Conservation (phyloP, 2,329 filamentous ascomycete species). For the Cladosporium sp. region DNA sequence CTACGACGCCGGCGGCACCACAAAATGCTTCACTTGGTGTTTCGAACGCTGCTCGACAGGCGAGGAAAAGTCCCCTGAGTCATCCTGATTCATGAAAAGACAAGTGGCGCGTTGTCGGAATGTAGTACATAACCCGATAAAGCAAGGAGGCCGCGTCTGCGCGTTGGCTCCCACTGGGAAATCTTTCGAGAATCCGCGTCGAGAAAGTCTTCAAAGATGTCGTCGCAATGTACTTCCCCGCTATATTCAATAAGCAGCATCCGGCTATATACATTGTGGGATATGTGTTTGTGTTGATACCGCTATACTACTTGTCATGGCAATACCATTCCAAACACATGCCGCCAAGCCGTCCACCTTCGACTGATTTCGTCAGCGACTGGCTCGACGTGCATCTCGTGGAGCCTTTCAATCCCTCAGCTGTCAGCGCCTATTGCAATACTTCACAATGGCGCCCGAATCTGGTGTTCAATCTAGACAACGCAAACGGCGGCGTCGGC, state of each 20-base stretch:
- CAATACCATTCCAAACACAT: slow-evolving; percentile 13
- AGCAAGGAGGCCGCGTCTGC: slow-evolving; percentile 7
- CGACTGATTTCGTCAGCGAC: slow-evolving; percentile 20
- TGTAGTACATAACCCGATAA: slow-evolving; percentile 6
- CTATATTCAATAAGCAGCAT: slow-evolving; percentile 16
- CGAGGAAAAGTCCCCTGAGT: neutral
- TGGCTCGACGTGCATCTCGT: slow-evolving; percentile 25
- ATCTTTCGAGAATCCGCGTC: neutral
- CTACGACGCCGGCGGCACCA: neutral
- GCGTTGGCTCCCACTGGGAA: neutral
- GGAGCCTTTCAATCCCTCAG: slow-evolving; percentile 21
- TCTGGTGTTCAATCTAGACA: slow-evolving; percentile 42
- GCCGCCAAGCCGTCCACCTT: neutral
- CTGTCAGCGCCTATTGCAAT: slow-evolving; percentile 31
- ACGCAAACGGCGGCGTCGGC: slow-evolving; percentile 42
- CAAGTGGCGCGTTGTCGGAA: slow-evolving; percentile 14
- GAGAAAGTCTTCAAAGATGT: slow-evolving; percentile 9
- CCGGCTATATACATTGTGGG: slow-evolving; percentile 7
- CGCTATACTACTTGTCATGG: slow-evolving; percentile 23
- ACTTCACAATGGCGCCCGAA: slow-evolving; percentile 38
- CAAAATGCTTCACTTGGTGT: neutral
- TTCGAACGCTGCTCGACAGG: neutral
- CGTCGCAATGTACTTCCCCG: slow-evolving; percentile 13
- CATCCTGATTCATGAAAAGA: slow-evolving; percentile 3
- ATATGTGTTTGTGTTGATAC: slow-evolving; percentile 16